Evolutionary conservation across 116 monocot genomes (phyloP).

Genomic region (Phalaenopsis hybrid): DNA sequence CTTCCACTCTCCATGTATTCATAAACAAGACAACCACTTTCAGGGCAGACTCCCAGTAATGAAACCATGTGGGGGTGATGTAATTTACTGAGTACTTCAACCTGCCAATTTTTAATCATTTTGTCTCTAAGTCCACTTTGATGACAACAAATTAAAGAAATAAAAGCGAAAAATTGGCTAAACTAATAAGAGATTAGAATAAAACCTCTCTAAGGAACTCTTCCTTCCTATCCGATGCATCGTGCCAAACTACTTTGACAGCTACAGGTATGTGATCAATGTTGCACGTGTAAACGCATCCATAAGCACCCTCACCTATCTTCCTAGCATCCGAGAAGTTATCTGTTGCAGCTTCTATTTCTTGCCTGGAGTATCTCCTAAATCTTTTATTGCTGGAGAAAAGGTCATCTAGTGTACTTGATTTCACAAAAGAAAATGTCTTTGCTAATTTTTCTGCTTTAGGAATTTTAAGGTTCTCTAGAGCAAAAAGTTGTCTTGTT

Average conservation of each 20-base stretch:
- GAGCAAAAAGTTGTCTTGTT: constrained; percentile 32
- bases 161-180: too few relatives aligned
- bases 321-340: constrained; percentile 70
- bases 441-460: constrained; percentile 44
- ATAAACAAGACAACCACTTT: constrained; percentile 65
- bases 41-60: constrained; percentile 75
- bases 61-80: constrained; percentile 76
- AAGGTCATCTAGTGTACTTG: constrained; percentile 30
- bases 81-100: constrained; percentile 74
- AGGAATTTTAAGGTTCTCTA: constrained; percentile 42
- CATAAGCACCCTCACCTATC: constrained; percentile 87
- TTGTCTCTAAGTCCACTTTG: too few relatives aligned
- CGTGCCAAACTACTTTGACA: constrained; percentile 66
- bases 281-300: constrained; percentile 68
- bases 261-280: constrained; percentile 89
- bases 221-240: constrained; percentile 42
- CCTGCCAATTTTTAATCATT: constrained; percentile 28
- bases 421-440: constrained; percentile 34
- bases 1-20: constrained; percentile 92
- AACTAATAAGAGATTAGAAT: neutral
- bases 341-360: constrained; percentile 78
- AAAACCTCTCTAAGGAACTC: constrained; percentile 86
- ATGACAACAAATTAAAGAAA: too few relatives aligned
- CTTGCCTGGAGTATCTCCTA: constrained; percentile 47
- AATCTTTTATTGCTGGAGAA: constrained; percentile 40